Percentiles rank a stretch among this genome's conserved stretches.
These are phyloP conservation scores for Aegilops bicornis DNA, from an alignment of 176 grass and related monocot species.

Conservation along the genomic window DNA sequence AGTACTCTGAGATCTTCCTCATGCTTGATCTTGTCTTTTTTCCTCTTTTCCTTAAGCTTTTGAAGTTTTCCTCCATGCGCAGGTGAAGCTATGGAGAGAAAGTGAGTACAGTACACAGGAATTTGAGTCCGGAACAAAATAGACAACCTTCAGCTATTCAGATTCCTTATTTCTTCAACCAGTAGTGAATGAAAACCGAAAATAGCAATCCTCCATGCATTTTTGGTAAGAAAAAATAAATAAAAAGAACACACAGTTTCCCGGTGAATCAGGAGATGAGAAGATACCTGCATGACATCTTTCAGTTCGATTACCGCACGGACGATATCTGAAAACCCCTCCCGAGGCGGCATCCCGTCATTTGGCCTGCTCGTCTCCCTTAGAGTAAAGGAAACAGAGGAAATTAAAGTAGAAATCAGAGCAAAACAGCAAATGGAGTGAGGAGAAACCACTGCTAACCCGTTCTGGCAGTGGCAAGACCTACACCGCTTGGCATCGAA, in stretches of 20 bases:
- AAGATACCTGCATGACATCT: no score
- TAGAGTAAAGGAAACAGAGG: background rate
- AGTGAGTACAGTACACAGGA: background rate
- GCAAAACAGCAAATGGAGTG: no score
- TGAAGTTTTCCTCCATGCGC: background rate
- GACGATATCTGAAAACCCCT: background rate
- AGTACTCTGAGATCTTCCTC: background rate
- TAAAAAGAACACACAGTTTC: no score
- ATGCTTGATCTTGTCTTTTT: background rate
- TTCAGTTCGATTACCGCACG: background rate
- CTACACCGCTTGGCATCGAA: background rate
- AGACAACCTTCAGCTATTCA: background rate
- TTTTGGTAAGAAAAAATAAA: no score
- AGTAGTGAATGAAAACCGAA: no score
- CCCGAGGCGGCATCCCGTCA: background rate
- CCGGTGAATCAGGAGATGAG: no score
- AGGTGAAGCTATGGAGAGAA: background rate
- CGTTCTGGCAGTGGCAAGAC: background rate
- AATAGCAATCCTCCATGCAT: no score
- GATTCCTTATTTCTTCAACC: no score
- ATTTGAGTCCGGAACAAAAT: background rate
- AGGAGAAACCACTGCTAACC: background rate
- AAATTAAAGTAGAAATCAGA: background rate
- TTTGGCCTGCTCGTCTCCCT: background rate
- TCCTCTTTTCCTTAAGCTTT: background rate